Evolutionary conservation across 306 rosid genomes (phyloP).

Genomic region (Dryas octopetala): DNA sequence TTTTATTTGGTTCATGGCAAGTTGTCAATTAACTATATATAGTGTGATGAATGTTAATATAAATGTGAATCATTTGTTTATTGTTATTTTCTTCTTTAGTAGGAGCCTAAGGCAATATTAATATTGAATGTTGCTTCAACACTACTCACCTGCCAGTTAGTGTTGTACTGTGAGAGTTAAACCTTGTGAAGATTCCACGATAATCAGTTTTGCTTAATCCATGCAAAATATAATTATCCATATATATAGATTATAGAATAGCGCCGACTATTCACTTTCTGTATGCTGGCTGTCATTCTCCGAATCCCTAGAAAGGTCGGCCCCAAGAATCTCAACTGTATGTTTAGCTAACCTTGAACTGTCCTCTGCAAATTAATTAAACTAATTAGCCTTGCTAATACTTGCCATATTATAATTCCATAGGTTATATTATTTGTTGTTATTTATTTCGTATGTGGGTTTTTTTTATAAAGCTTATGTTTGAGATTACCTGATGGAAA

Average conservation of each 20-base stretch:
- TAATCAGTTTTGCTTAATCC: neutral
- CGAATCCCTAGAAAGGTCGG: slow-evolving; percentile 59
- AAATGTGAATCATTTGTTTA: neutral
- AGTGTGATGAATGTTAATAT: slow-evolving; percentile 1
- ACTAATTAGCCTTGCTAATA: slow-evolving; percentile 23
- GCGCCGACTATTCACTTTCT: slow-evolving; percentile 65
- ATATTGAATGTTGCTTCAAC: slow-evolving; percentile 6
- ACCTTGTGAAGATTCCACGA: slow-evolving; percentile 16
- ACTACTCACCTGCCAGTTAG: slow-evolving; percentile 22
- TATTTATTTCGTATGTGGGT: neutral
- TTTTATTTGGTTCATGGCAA: neutral
- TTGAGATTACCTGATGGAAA: slow-evolving; percentile 38
- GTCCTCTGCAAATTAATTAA: slow-evolving; percentile 30
- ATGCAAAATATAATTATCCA: slow-evolving; percentile 21
- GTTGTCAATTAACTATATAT: slow-evolving; percentile 11
- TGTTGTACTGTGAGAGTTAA: neutral
- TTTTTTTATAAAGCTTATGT: slow-evolving; percentile 28
- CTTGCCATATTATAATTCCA: too few species aligned
- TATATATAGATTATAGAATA: neutral
- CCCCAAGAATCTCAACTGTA: slow-evolving; percentile 59
- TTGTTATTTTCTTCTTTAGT: neutral
- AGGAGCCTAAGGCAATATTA: neutral
- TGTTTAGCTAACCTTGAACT: slow-evolving; percentile 41
- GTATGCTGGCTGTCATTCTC: slow-evolving; percentile 63
- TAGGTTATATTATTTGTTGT: too few species aligned